A percentile compares a stretch with the other conserved stretches of the same genome.
phyloP scores from a whole-genome alignment of 345 rosid species.

The Camelina neglecta region DNA sequence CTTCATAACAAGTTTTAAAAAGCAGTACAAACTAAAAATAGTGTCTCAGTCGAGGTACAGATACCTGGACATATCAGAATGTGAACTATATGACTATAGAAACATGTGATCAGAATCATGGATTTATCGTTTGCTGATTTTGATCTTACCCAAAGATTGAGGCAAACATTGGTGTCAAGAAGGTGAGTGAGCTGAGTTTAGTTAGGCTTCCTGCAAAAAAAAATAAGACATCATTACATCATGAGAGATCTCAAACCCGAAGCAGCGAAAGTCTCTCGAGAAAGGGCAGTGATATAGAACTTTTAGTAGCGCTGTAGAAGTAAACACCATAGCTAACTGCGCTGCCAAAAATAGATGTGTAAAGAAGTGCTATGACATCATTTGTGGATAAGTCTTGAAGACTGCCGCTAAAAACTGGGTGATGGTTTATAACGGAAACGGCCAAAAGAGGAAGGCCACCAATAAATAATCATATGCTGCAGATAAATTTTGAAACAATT shows the following conservation, averaged over 20 bases:
- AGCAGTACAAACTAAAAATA: too few relatives aligned
- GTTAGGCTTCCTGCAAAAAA: constrained; percentile 80
- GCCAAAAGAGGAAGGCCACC: constrained; percentile 83
- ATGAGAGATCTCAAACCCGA: not conserved
- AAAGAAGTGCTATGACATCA: constrained; percentile 74
- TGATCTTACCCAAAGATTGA: constrained; percentile 81
- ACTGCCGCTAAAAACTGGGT: constrained; percentile 66
- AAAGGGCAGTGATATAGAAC: constrained; percentile 41
- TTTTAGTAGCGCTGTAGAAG: constrained; percentile 93
- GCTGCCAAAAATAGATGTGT: constrained; percentile 89
- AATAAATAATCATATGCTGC: constrained; percentile 86
- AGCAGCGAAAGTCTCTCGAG: constrained; percentile 11
- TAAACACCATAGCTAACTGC: constrained; percentile 94
- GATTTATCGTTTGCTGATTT: not conserved
- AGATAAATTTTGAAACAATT: constrained; percentile 22
- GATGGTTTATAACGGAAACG: constrained; percentile 64
- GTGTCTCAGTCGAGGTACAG: constrained; percentile 73
- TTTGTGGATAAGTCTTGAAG: constrained; percentile 57
- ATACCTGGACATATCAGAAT: constrained; percentile 54
- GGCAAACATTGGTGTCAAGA: constrained; percentile 92
- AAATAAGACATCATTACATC: not conserved
- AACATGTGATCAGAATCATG: not conserved
- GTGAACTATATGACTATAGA: not conserved
- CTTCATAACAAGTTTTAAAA: too few relatives aligned
- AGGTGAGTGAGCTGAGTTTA: constrained; percentile 90